phyloP scores from a whole-genome alignment of 2,329 filamentous ascomycete genomes.

The Triangularia setosa region DNA sequence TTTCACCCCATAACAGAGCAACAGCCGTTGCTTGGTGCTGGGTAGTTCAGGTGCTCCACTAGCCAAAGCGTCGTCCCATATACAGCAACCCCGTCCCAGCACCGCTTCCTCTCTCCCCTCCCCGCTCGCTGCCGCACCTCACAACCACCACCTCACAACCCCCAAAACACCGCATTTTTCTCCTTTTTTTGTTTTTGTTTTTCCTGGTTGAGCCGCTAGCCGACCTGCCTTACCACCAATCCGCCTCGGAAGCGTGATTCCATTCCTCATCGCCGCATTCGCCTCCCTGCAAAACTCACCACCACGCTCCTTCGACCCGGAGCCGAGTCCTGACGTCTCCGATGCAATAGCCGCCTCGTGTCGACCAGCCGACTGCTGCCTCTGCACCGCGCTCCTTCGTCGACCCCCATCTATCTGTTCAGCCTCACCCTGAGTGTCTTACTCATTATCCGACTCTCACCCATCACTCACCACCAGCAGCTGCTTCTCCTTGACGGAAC shows the following conservation, averaged over 20 bases:
- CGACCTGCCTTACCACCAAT: constrained; percentile 2
- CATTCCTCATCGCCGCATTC: constrained; percentile 17
- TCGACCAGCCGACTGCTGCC: constrained; percentile 23
- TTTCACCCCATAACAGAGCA: constrained; percentile 17
- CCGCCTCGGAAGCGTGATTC: constrained; percentile 10
- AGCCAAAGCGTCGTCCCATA: constrained; percentile 20
- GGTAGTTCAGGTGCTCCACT: constrained; percentile 20
- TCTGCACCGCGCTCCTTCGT: constrained; percentile 12
- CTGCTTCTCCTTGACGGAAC: constrained; percentile 11
- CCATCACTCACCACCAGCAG: constrained; percentile 4
- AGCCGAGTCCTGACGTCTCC: constrained; percentile 15
- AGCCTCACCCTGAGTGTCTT: background rate
- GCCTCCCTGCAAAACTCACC: constrained; percentile 15
- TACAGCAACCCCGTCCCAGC: constrained; percentile 14
- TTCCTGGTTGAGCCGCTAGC: constrained; percentile 10
- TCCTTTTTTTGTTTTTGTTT: constrained; percentile 10
- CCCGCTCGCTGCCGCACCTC: constrained; percentile 20
- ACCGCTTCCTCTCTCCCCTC: constrained; percentile 11
- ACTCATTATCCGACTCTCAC: background rate
- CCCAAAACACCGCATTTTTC: constrained; percentile 10
- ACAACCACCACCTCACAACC: constrained; percentile 5
- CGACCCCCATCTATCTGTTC: constrained; percentile 1
- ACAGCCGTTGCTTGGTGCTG: constrained; percentile 21
- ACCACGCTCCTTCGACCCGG: constrained; percentile 16
- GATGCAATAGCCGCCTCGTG: constrained; percentile 25